phyloP scores from a whole-genome alignment of 805 yeast species.

The Metschnikowia similis region DNA sequence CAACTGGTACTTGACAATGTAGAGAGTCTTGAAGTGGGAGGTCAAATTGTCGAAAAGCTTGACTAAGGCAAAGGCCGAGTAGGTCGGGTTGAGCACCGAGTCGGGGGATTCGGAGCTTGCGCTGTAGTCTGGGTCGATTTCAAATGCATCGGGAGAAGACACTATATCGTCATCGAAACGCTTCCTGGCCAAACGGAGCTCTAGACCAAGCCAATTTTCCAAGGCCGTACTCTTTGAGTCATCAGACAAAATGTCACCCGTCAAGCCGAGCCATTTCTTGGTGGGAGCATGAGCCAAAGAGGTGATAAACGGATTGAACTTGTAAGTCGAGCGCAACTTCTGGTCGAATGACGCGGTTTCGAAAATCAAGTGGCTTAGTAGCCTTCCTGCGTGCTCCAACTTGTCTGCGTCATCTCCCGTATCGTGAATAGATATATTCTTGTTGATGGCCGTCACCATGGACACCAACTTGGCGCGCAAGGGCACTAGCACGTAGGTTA shows the following conservation, averaged over 20 bases:
- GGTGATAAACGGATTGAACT: constrained; percentile 40
- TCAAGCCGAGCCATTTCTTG: constrained; percentile 46
- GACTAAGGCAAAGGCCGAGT: constrained; percentile 53
- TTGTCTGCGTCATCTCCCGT: constrained; percentile 8
- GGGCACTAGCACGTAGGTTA: constrained; percentile 45
- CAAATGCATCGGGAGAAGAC: constrained; percentile 45
- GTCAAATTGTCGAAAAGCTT: constrained; percentile 57
- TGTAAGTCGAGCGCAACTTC: constrained; percentile 39
- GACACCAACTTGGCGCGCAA: constrained; percentile 40
- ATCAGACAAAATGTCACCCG: constrained; percentile 38
- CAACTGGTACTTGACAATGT: constrained; percentile 46
- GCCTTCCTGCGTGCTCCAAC: constrained; percentile 39
- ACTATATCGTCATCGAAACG: constrained; percentile 50
- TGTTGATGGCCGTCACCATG: constrained; percentile 22
- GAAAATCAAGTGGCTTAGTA: constrained; percentile 54
- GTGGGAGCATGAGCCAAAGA: constrained; percentile 18
- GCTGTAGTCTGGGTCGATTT: constrained; percentile 52
- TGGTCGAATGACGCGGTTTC: constrained; percentile 60
- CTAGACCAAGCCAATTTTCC: constrained; percentile 50
- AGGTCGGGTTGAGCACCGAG: constrained; percentile 46
- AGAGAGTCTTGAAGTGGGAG: constrained; percentile 48
- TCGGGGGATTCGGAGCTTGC: constrained; percentile 12
- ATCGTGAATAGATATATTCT: constrained; percentile 18
- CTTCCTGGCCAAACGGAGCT: constrained; percentile 46
- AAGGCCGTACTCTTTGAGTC: constrained; percentile 30